Percentiles rank a stretch among this genome's conserved stretches.
phyloP scores from a whole-genome alignment of 306 rosid genomes.

The Malus fusca region DNA sequence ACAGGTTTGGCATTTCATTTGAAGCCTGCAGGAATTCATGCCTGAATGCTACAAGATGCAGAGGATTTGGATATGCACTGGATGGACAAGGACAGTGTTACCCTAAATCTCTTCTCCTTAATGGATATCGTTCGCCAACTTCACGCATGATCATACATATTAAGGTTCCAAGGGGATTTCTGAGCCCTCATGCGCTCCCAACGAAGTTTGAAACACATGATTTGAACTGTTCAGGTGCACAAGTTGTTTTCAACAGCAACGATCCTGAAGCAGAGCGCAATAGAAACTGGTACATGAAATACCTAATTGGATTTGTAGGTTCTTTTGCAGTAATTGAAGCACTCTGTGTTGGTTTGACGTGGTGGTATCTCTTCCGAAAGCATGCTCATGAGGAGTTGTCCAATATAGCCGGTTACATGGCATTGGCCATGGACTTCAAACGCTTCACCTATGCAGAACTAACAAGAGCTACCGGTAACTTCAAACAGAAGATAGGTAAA shows the following conservation, averaged over 20 bases:
- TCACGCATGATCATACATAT: slow-evolving; percentile 4
- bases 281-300: slow-evolving; percentile 2
- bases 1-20: not conserved
- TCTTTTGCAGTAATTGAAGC: slow-evolving; percentile 19
- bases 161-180: slow-evolving; percentile 6
- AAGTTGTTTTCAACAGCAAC: not conserved
- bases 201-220: not conserved
- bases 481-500: slow-evolving; percentile 21
- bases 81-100: slow-evolving; percentile 24
- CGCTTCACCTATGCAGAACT: slow-evolving; percentile 15
- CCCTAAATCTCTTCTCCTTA: slow-evolving; percentile 20
- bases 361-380: slow-evolving; percentile 22
- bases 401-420: slow-evolving; percentile 25
- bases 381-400: slow-evolving; percentile 20
- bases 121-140: slow-evolving; percentile 16
- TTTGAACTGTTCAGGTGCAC: slow-evolving; percentile 14
- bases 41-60: slow-evolving; percentile 7
- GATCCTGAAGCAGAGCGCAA: slow-evolving; percentile 1
- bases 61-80: slow-evolving; percentile 26
- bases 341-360: slow-evolving; percentile 16
- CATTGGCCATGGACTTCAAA: slow-evolving; percentile 24
- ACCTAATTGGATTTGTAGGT: slow-evolving; percentile 22
- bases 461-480: slow-evolving; percentile 22
- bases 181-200: not conserved
- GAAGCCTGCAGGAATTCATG: slow-evolving; percentile 20